Conservation (phyloP, 2,329 filamentous ascomycete species). For the Bipolaris gigantea region DNA sequence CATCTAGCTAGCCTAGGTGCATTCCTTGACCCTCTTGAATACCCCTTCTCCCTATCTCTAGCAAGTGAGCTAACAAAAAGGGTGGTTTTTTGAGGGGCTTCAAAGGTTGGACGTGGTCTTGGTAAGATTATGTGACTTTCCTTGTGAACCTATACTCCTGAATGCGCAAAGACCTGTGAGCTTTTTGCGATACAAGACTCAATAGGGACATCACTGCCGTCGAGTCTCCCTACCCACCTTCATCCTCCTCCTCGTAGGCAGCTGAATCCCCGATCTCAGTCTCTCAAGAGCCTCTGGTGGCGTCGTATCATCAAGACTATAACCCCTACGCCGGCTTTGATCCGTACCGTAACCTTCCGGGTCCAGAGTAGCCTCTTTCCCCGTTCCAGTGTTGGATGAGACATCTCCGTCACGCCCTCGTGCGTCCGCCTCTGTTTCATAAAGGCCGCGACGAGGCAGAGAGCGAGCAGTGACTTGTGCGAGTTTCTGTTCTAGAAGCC, state of each 20-base stretch:
- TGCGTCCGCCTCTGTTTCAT: neutral
- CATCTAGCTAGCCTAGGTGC: no score
- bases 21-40: no score
- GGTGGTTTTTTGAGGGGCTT: no score
- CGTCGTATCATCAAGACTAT: constrained; percentile 5
- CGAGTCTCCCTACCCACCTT: neutral
- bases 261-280: constrained; percentile 9
- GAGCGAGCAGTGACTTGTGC: constrained; percentile 2
- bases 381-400: neutral
- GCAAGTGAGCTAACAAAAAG: no score
- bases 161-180: no score
- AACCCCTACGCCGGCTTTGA: neutral
- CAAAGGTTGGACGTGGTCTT: no score
- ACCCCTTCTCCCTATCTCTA: no score
- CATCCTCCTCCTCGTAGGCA: constrained; percentile 7
- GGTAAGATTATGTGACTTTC: no score
- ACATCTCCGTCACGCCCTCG: neutral
- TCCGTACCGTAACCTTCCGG: neutral
- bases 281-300: constrained; percentile 11
- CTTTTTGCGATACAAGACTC: neutral
- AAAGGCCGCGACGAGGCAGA: neutral
- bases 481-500: constrained; percentile 11
- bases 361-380: neutral
- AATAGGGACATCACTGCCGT: neutral
- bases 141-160: no score